phyloP scores from a whole-genome alignment of 495 filamentous ascomycete species.

The Aspergillus funiculosus region DNA sequence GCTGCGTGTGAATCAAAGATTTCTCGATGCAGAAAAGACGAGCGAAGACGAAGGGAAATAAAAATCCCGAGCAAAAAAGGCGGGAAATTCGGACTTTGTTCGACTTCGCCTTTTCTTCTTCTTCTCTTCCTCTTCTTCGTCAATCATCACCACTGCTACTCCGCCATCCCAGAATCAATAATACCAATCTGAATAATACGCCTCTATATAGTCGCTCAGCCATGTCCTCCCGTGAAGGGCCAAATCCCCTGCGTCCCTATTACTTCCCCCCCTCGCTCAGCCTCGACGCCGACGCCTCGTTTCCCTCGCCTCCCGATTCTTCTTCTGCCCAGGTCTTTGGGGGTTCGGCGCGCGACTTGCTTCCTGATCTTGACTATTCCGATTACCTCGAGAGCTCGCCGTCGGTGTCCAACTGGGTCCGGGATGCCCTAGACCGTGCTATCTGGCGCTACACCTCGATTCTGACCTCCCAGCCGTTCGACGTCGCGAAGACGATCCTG shows the following conservation, averaged over 20 bases:
- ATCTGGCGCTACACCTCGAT: slow-evolving; percentile 81
- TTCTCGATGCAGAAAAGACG: background rate
- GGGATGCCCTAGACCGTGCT: slow-evolving; percentile 68
- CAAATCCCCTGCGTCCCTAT: slow-evolving; percentile 91
- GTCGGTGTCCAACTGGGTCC: slow-evolving; percentile 63
- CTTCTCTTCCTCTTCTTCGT: slow-evolving; percentile 1
- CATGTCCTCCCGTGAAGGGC: slow-evolving; percentile 51
- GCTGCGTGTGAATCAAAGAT: background rate
- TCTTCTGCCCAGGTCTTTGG: slow-evolving; percentile 50
- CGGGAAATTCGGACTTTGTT: slow-evolving; percentile 23
- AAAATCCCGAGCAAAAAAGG: slow-evolving; percentile 20
- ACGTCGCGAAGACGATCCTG: slow-evolving; percentile 88
- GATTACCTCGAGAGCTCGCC: slow-evolving; percentile 79
- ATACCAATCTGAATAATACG: slow-evolving; percentile 2
- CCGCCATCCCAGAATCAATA: too few relatives aligned
- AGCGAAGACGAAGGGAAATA: slow-evolving; percentile 14
- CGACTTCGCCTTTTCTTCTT: slow-evolving; percentile 6
- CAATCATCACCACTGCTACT: slow-evolving; percentile 14
- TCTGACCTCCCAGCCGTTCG: slow-evolving; percentile 88
- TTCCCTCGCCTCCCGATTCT: slow-evolving; percentile 38
- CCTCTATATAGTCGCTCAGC: slow-evolving; percentile 2
- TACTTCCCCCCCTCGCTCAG: slow-evolving; percentile 83
- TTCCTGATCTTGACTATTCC: slow-evolving; percentile 82
- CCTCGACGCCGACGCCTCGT: slow-evolving; percentile 31
- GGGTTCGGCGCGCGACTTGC: slow-evolving; percentile 73